Conservation (phyloP, 148 eudicot genomes). For the Chenopodium formosanum region DNA sequence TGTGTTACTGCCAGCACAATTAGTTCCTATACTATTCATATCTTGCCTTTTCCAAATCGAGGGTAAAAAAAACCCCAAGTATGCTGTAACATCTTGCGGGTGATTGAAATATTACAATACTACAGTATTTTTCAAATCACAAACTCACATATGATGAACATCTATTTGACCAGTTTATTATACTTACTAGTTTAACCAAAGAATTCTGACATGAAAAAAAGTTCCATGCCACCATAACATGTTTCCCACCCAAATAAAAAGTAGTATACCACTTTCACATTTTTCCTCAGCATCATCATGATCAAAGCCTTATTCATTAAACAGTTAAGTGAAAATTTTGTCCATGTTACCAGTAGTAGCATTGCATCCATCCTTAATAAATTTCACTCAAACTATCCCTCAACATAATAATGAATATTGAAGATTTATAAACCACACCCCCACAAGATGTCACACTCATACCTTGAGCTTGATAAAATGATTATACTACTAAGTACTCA, state of each 20-base stretch:
- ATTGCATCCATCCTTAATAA: conserved; percentile 14
- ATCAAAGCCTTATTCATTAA: conserved; percentile 27
- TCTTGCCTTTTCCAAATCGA: not conserved
- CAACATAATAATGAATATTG: conserved; percentile 15
- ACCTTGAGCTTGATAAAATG: conserved; percentile 2
- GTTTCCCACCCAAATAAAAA: conserved; percentile 32
- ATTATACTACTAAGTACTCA: conserved; percentile 13
- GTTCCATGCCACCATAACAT: conserved; percentile 27
- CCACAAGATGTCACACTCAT: conserved; percentile 8
- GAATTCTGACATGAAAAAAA: conserved; percentile 23
- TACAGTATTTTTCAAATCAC: not conserved
- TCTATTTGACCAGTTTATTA: conserved; percentile 3
- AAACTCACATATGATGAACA: conserved; percentile 13
- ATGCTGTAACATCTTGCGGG: not conserved
- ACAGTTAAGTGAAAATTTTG: conserved; percentile 17
- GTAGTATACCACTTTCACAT: conserved; percentile 28
- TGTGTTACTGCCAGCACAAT: not conserved
- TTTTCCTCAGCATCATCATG: conserved; percentile 26
- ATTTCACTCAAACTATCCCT: conserved; percentile 14
- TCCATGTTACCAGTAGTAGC: conserved; percentile 33
- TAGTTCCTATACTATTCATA: not conserved
- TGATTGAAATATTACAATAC: not conserved
- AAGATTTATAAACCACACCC: conserved; percentile 15
- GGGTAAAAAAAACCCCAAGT: not conserved
- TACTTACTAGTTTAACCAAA: conserved; percentile 5